These are phyloP conservation scores for Xerocomus spinulosus DNA, from an alignment of 768 basidiomycete species.

Conservation along the genomic window DNA sequence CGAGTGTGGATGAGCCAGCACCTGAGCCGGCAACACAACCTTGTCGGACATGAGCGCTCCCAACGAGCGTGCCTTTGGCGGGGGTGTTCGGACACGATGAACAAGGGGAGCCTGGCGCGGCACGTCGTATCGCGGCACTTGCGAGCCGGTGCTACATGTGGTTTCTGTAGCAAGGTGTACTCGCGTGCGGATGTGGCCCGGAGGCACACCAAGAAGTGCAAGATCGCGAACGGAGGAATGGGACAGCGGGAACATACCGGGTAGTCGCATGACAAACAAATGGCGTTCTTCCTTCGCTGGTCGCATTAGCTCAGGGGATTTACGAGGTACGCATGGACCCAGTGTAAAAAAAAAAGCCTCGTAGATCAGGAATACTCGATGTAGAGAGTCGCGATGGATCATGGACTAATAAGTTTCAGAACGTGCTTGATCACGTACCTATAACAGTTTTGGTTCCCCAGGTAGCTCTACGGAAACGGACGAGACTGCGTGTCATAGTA, in stretches of 20 bases:
- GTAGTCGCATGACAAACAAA: background rate
- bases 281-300: background rate
- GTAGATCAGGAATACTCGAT: background rate
- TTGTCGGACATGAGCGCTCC: conserved; percentile 18
- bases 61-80: conserved; percentile 18
- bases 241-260: background rate
- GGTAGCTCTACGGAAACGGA: background rate
- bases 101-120: conserved; percentile 24
- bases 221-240: conserved; percentile 15
- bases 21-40: conserved; percentile 15
- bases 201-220: conserved; percentile 26
- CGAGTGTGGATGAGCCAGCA: conserved; percentile 24
- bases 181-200: conserved; percentile 24
- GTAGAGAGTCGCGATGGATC: background rate
- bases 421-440: background rate
- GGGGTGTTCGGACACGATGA: conserved; percentile 22
- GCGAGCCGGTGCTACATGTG: conserved; percentile 16
- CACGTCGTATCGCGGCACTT: conserved; percentile 25
- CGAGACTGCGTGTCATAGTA: background rate
- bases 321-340: too few species aligned
- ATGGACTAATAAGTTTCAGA: background rate
- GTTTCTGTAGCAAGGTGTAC: conserved; percentile 23
- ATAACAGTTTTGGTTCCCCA: background rate
- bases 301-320: too few species aligned
- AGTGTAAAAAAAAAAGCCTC: background rate